Percentiles rank a stretch among this genome's conserved stretches.
Conservation (phyloP, 495 filamentous ascomycete species). For the Ascobolus immersus region DNA sequence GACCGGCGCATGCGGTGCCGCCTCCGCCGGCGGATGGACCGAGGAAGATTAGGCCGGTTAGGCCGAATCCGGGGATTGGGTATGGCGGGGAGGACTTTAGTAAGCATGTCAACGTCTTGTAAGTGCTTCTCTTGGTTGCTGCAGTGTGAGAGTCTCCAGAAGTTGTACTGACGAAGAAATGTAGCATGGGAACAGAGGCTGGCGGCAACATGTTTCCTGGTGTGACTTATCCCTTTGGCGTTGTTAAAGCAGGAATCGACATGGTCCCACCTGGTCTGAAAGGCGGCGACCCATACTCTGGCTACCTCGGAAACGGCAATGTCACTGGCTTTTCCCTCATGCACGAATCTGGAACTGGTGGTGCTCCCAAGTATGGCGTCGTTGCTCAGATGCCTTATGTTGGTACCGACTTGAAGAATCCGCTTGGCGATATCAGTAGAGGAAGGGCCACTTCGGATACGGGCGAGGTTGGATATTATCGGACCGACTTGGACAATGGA, state of each 20-base stretch:
- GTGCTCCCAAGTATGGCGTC: slow-evolving; percentile 49
- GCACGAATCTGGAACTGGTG: slow-evolving; percentile 51
- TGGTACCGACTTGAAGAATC: slow-evolving; percentile 27
- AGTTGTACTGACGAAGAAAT: no score
- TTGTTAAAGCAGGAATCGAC: slow-evolving; percentile 49
- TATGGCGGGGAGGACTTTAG: no score
- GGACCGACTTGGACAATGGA: slow-evolving; percentile 26
- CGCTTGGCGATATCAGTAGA: slow-evolving; percentile 31
- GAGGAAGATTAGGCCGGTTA: no score
- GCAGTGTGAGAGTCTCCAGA: no score
- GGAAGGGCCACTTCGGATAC: slow-evolving; percentile 25
- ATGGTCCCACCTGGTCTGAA: slow-evolving; percentile 21
- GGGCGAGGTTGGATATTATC: slow-evolving; percentile 38
- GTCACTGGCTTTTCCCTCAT: slow-evolving; percentile 48
- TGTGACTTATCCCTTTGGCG: slow-evolving; percentile 35
- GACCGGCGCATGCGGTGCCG: no score
- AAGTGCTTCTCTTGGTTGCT: no score
- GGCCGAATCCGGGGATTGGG: no score
- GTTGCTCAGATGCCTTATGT: slow-evolving; percentile 39
- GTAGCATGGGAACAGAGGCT: slow-evolving; percentile 16
- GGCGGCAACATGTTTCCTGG: slow-evolving; percentile 51
- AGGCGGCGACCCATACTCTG: slow-evolving; percentile 39
- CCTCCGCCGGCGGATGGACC: no score
- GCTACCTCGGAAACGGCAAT: slow-evolving; percentile 30
- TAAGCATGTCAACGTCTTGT: no score